Percentiles rank a stretch among this genome's conserved stretches.
These are phyloP conservation scores for Pichia membranifaciens DNA, from an alignment of 805 yeast species.

Conservation along the genomic window DNA sequence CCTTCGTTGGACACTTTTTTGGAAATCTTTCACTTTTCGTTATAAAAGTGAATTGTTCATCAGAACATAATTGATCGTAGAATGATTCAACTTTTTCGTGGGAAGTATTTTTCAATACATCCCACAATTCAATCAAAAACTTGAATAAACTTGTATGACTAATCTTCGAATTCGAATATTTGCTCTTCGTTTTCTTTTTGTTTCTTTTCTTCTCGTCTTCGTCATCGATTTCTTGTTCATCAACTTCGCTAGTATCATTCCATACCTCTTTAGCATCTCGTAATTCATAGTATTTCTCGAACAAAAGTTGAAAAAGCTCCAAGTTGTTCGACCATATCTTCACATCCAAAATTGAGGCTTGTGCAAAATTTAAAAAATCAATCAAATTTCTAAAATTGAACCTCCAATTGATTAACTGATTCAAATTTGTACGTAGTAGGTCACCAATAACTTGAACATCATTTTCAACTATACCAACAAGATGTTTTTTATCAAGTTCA, in stretches of 20 bases:
- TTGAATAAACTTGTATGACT: slow-evolving; percentile 9
- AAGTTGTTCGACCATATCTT: slow-evolving; percentile 28
- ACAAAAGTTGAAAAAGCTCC: slow-evolving; percentile 25
- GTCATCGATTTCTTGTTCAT: neutral
- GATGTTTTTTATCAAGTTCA: slow-evolving; percentile 17
- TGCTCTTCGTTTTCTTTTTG: neutral
- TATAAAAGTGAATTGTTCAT: slow-evolving; percentile 23
- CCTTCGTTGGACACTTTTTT: slow-evolving; percentile 4
- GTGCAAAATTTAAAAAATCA: slow-evolving; percentile 26
- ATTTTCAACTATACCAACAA: slow-evolving; percentile 18
- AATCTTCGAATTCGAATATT: neutral
- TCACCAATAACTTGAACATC: slow-evolving; percentile 21
- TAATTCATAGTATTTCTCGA: slow-evolving; percentile 18
- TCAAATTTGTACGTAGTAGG: slow-evolving; percentile 21
- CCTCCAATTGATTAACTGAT: slow-evolving; percentile 28
- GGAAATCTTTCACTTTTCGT: slow-evolving; percentile 11
- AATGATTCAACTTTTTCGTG: slow-evolving; percentile 14
- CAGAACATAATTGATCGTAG: slow-evolving; percentile 19
- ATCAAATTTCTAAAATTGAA: slow-evolving; percentile 23
- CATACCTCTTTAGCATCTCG: slow-evolving; percentile 8
- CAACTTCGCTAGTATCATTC: slow-evolving; percentile 2
- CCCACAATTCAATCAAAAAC: slow-evolving; percentile 24
- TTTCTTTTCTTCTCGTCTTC: neutral
- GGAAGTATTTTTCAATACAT: slow-evolving; percentile 7
- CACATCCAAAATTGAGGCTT: slow-evolving; percentile 21